Percentiles rank a stretch among this genome's conserved stretches.
These are phyloP conservation scores for Ambrosiella beaveri DNA, from an alignment of 2,329 filamentous ascomycete genomes.

Conservation along the genomic window DNA sequence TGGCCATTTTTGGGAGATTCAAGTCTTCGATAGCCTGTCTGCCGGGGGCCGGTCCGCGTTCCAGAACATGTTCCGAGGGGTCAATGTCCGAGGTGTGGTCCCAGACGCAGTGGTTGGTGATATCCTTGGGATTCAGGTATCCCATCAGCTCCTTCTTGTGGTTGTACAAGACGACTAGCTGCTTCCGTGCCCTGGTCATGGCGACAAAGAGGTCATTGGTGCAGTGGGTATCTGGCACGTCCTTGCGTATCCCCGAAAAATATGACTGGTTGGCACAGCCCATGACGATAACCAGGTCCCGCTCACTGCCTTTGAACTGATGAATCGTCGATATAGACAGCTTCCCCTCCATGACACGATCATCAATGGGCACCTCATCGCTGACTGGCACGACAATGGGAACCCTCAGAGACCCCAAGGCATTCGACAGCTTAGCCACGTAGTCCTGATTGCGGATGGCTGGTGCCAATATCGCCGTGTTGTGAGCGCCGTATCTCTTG, in stretches of 20 bases:
- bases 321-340: slow-evolving; percentile 19
- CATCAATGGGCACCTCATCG: slow-evolving; percentile 17
- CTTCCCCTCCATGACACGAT: slow-evolving; percentile 17
- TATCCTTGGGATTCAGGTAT: slow-evolving; percentile 13
- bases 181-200: slow-evolving; percentile 18
- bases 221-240: slow-evolving; percentile 18
- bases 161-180: slow-evolving; percentile 18
- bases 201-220: slow-evolving; percentile 19
- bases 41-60: background rate
- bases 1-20: too few species aligned
- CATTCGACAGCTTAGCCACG: background rate
- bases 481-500: slow-evolving; percentile 14
- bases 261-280: slow-evolving; percentile 16
- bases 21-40: background rate
- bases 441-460: background rate
- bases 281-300: slow-evolving; percentile 18
- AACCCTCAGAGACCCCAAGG: slow-evolving; percentile 9
- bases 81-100: slow-evolving; percentile 3
- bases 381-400: slow-evolving; percentile 16
- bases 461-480: slow-evolving; percentile 10
- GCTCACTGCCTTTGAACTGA: slow-evolving; percentile 21
- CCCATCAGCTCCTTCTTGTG: slow-evolving; percentile 15
- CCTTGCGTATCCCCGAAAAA: slow-evolving; percentile 15
- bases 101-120: slow-evolving; percentile 1
- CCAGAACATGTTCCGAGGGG: background rate